Evolutionary conservation across 805 yeast genomes (phyloP).

Genomic region (Wickerhamomyces kurtzmanii): DNA sequence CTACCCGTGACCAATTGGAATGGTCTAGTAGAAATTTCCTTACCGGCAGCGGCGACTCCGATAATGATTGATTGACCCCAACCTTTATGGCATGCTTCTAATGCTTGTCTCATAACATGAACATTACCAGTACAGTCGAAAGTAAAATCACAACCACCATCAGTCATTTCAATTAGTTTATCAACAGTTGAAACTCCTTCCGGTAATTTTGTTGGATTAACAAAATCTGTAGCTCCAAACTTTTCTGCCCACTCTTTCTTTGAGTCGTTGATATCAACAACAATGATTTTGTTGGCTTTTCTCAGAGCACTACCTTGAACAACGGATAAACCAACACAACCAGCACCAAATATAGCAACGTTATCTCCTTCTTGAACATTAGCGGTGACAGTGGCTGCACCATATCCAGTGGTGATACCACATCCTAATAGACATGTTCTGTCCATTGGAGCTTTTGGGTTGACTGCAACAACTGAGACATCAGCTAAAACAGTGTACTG

Average conservation of each 20-base stretch:
- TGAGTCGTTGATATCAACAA: conserved; percentile 76
- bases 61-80: conserved; percentile 96
- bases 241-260: conserved; percentile 80
- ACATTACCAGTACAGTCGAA: conserved; percentile 98
- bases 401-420: conserved; percentile 97
- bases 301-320: conserved; percentile 89
- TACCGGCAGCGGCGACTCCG: conserved; percentile 98
- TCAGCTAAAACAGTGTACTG: conserved; percentile 98
- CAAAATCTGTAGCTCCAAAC: conserved; percentile 93
- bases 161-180: conserved; percentile 79
- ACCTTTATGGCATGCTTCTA: conserved; percentile 97
- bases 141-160: conserved; percentile 94
- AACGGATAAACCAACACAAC: conserved; percentile 93
- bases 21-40: conserved; percentile 94
- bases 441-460: conserved; percentile 75
- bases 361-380: conserved; percentile 85
- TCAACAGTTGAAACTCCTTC: conserved; percentile 73
- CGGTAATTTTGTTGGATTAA: conserved; percentile 73
- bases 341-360: conserved; percentile 96
- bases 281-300: conserved; percentile 74
- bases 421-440: conserved; percentile 92
- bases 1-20: conserved; percentile 99
- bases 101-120: conserved; percentile 88
- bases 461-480: conserved; percentile 89
- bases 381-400: conserved; percentile 94